A percentile compares a stretch with the other conserved stretches of the same genome.
phyloP scores from a whole-genome alignment of 169 alveolate genomes.

The Blepharisma undulans region DNA sequence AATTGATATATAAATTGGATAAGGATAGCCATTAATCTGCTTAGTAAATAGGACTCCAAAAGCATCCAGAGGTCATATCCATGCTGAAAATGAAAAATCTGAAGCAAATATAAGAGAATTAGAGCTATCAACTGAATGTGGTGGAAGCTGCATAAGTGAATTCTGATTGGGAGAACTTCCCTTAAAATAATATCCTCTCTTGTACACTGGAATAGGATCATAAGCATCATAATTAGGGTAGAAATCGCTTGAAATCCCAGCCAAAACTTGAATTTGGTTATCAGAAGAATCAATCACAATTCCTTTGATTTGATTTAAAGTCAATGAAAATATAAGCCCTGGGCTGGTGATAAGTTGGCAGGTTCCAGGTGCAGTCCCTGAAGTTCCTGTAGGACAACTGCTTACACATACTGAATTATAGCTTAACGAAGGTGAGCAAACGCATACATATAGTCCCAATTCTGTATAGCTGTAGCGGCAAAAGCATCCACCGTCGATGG shows the following conservation, averaged over 20 bases:
- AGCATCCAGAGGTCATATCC: neutral
- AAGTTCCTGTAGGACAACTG: constrained; percentile 9
- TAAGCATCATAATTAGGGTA: constrained; percentile 7
- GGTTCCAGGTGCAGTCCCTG: neutral
- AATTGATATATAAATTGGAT: neutral
- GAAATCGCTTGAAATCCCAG: constrained; percentile 33
- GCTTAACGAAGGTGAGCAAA: neutral
- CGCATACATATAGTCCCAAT: neutral
- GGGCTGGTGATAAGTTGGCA: neutral
- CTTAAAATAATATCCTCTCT: constrained; percentile 14
- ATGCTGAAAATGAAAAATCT: neutral
- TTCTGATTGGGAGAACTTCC: neutral
- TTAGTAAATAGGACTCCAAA: neutral
- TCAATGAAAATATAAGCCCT: neutral
- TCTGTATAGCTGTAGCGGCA: neutral
- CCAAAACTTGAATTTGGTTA: neutral
- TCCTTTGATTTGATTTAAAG: neutral
- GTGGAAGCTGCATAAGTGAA: neutral
- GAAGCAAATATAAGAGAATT: neutral
- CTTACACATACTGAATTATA: neutral
- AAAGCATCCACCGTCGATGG: neutral
- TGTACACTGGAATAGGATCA: constrained; percentile 2
- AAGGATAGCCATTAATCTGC: neutral
- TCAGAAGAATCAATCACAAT: neutral
- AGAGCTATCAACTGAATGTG: neutral